Evolutionary conservation across 345 rosid genomes (phyloP), one percentile per base, ranked within the genome.

Genomic region (Salix brachista): DNA sequence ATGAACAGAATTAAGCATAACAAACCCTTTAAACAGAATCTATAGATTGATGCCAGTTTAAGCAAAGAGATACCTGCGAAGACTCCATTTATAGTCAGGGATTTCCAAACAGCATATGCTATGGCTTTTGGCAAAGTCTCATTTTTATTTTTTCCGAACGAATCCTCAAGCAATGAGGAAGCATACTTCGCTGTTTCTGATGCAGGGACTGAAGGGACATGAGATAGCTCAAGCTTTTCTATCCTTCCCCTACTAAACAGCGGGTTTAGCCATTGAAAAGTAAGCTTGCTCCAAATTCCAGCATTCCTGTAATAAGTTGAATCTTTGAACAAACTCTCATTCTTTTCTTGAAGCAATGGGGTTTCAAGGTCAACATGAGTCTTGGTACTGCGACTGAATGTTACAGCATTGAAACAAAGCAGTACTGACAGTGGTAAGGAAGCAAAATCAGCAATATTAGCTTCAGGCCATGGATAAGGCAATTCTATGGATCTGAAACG

Each of bases 181-280:
- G 90, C 90, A 79, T 39, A 44, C 13, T 83, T 74, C 9, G 96
- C 93, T 0, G 86, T 84, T 80, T 91, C 96, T 13, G 93, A 87
- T 25, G 70, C 80, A 12, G 94, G 92, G 66, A 91, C 67, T 4
- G 46, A 28, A 68, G 92, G 92, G 80, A 91, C 77, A 56, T 90
- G 85, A 67, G 48, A 79, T 41, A 86, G 70, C 66, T 88, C 87
- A 11, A 91, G 86, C 46, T 82, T 91, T 76, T 80, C 80, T 0
- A 14, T 32, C n/a, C n/a, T 32, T 21, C 42, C 70, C 5, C n/a
- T 21, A 19, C 25, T 21, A 37, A 67, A 67, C 26, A 67, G 26
- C 2, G 48, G 46, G 23, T 67, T 67, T 34, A 67, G 26, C 70
- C 70, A 67, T 37, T 44, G 13, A 11, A 67, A 67, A n/a, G 70